Base-by-base conservation (phyloP, 805 yeast genomes). In the Cephaloascus fragrans region DNA sequence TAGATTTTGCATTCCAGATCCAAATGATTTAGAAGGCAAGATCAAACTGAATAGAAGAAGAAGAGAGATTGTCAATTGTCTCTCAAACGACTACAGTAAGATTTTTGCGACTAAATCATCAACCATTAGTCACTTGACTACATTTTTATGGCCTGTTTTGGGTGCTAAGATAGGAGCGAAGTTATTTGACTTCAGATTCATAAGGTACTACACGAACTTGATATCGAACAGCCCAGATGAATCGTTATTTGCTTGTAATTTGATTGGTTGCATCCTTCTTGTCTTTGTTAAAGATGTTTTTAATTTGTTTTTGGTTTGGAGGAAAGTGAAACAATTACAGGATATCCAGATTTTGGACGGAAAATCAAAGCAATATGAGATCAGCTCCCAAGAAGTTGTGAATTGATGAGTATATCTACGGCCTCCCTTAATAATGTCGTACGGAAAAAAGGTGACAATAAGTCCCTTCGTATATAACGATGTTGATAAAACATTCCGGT, bases 141-240 rank as follows among this genome's bases (percentile, higher is more conserved):
- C 65, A 2, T 19, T 53, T 2, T 19, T 49, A 3, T 61, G 66
- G 69, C 68, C 69, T 3, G 35, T 41, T 17, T 29, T 49, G 1
- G 67, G 67, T 3, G 47, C 47, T 34, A 32, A 48, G 1, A 29
- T 53, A 15, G 53, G 62, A 10, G 32, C 42, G 2, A 3, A n/a
- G 3, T 2, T 56, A 1, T 37, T 62, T 2, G 34, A 48, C 42
- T 52, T 10, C 51, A 60, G 3, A 36, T 39, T 12, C 29, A 23
- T 62, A 6, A 45, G 48, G 40, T 18, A 35, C 3, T 39, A 48
- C 5, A 40, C 57, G 4, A 48, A 49, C 40, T 44, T 38, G 17
- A 40, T 40, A 14, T 46, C 51, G 9, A 40, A 43, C 15, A 63
- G 67, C 0, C 69, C 71, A 1, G 68, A 64, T 44, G 67, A 65